These are phyloP conservation scores for Fusarium setosum DNA, from an alignment of 2,329 filamentous ascomycete genomes.

Conservation along the genomic window DNA sequence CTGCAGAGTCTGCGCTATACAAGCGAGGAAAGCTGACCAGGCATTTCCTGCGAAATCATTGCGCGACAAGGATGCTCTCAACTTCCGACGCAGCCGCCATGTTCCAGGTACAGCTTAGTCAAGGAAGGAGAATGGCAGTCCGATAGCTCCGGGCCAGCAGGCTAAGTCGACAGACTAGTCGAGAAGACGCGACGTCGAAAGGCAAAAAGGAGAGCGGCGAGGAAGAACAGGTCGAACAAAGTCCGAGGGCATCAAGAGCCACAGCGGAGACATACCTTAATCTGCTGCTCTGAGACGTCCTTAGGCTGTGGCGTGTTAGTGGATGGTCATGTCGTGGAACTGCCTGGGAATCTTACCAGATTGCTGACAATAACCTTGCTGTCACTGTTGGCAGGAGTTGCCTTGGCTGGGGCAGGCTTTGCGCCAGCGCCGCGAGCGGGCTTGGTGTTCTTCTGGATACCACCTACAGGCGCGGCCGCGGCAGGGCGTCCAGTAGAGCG, in stretches of 20 bases:
- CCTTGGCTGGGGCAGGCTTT: slow-evolving; percentile 74
- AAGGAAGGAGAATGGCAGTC: slow-evolving; percentile 47
- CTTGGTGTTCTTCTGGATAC: slow-evolving; percentile 83
- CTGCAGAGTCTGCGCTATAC: slow-evolving; percentile 41
- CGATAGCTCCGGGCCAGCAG: slow-evolving; percentile 40
- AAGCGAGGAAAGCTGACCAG: slow-evolving; percentile 62
- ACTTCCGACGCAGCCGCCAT: slow-evolving; percentile 60
- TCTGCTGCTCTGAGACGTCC: slow-evolving; percentile 96
- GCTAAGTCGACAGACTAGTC: slow-evolving; percentile 31
- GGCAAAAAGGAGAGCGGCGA: slow-evolving; percentile 52
- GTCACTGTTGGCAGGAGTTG: slow-evolving; percentile 71
- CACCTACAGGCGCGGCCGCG: slow-evolving; percentile 80
- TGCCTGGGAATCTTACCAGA: slow-evolving; percentile 73
- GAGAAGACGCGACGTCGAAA: slow-evolving; percentile 42
- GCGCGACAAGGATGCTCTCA: slow-evolving; percentile 68
- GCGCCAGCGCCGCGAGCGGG: slow-evolving; percentile 67
- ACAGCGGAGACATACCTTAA: slow-evolving; percentile 99
- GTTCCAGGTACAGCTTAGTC: slow-evolving; percentile 44
- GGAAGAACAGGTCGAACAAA: slow-evolving; percentile 72
- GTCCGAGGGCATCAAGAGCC: slow-evolving; percentile 74
- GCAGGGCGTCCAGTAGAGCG: slow-evolving; percentile 63
- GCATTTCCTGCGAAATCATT: slow-evolving; percentile 55
- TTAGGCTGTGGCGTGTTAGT: slow-evolving; percentile 77
- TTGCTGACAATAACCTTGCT: slow-evolving; percentile 99
- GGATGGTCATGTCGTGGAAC: neutral